Evolutionary conservation across 2,329 filamentous ascomycete genomes (phyloP).

Genomic region (Colletotrichum musicola): DNA sequence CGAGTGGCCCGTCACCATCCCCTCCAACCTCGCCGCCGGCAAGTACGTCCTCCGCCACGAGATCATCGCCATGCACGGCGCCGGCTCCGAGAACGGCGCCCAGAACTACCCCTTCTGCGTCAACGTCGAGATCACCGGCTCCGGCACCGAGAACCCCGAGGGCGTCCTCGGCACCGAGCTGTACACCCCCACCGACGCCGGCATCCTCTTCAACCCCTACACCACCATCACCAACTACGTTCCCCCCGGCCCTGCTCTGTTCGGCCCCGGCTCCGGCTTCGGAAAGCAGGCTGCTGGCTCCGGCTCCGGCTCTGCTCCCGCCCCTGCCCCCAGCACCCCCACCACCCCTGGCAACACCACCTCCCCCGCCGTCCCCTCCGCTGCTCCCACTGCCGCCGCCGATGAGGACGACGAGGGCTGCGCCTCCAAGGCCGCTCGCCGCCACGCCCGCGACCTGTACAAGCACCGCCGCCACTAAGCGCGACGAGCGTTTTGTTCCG

Average conservation of each 20-base stretch:
- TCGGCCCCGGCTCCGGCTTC: conserved; percentile 19
- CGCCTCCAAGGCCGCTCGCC: conserved; percentile 19
- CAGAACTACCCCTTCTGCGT: conserved; percentile 66
- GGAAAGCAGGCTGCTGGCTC: not conserved
- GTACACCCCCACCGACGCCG: conserved; percentile 47
- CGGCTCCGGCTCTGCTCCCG: conserved; percentile 39
- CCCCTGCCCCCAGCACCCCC: conserved; percentile 14
- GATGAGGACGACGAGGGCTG: conserved; percentile 13
- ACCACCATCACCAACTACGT: conserved; percentile 44
- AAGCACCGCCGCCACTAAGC: conserved; percentile 25
- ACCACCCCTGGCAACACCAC: conserved; percentile 20
- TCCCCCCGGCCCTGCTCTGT: conserved; percentile 47
- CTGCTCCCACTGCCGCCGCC: conserved; percentile 5
- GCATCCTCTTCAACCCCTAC: conserved; percentile 51
- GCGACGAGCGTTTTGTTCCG: not conserved
- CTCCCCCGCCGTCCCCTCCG: not conserved
- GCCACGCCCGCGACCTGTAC: conserved; percentile 34
- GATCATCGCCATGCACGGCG: conserved; percentile 63
- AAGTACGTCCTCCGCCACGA: conserved; percentile 65
- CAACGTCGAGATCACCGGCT: conserved; percentile 59
- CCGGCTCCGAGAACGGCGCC: conserved; percentile 57
- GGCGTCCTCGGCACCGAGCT: conserved; percentile 48
- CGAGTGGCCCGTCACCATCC: conserved; percentile 50
- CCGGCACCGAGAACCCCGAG: conserved; percentile 49
- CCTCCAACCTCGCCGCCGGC: conserved; percentile 48